Evolutionary conservation across 2,329 filamentous ascomycete species (phyloP), one percentile per base, ranked within the genome.

Genomic region (Zasmidium angulare): DNA sequence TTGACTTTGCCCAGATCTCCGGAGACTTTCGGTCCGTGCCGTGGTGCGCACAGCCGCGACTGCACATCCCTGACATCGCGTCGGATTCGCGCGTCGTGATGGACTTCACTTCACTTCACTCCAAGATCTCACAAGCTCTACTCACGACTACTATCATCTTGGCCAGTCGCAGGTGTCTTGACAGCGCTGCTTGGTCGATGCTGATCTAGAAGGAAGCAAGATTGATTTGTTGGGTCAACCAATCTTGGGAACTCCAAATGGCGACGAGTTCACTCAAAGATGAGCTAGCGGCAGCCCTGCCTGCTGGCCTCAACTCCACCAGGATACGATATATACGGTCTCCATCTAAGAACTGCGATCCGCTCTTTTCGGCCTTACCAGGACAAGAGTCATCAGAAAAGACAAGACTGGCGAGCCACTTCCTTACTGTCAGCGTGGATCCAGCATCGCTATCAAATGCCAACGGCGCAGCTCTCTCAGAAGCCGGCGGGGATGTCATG

Each of bases 331-430:
- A 99, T 78, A 79, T 97, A 67, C 96, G 91, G 22, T 96, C 93
- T 3, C 89, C 90, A 14, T 90, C 93, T 3, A 88, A 86, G 31
- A 82, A 82, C 71, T 89, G 87, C 63, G 83, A 87, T 9, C 84
- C 93, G 17, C 84, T 99, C 47, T 97, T 89, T 77, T 88, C 90
- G 36, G 84, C 93, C 31, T 87, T 90, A 2, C 90, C 90, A 3
- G 86, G 87, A 59, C 79, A 85, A 64, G 83, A 84, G 47, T 84
- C n/a, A n/a, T n/a, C 89, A 9, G 89, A 96, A 71, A 82, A 85
- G 60, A 99, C 95, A 0, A 93, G 88, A 68, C 89, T 90, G 77
- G 91, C 96, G 74, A 92, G 85, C 50, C 95, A 99, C 73, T 96
- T 89, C 64, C 78, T 90, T 20, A 79, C 84, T 4, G 81, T 86